Conservation (phyloP, 1,139 yeast genomes). For the Eremothecium cymbalariae region DNA sequence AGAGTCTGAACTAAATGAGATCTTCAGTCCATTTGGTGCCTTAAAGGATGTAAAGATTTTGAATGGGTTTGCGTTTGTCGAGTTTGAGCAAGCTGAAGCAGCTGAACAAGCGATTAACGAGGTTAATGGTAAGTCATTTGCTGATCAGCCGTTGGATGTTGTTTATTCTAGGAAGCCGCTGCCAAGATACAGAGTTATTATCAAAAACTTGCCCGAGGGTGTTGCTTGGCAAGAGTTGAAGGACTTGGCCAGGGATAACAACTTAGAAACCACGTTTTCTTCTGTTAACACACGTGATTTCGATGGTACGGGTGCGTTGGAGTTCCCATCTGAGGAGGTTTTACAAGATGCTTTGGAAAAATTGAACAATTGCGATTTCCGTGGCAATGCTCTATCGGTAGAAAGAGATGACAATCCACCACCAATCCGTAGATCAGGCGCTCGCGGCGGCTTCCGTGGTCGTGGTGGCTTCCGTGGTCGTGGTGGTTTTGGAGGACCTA, state of each 20-base stretch:
- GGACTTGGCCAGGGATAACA: conserved; percentile 68
- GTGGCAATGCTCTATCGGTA: conserved; percentile 57
- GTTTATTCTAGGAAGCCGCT: conserved; percentile 63
- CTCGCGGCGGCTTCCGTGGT: conserved; percentile 40
- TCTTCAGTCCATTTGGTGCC: conserved; percentile 57
- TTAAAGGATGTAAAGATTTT: conserved; percentile 58
- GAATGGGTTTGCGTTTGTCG: conserved; percentile 72
- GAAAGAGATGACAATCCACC: conserved; percentile 76
- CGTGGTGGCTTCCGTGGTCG: conserved; percentile 36
- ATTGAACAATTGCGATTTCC: conserved; percentile 63
- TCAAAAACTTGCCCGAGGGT: conserved; percentile 62
- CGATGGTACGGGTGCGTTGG: conserved; percentile 70
- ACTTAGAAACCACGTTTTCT: conserved; percentile 60
- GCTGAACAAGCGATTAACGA: conserved; percentile 61
- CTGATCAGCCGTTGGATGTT: conserved; percentile 57
- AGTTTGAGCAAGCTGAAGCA: conserved; percentile 56
- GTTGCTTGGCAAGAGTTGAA: conserved; percentile 82
- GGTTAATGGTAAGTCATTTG: conserved; percentile 47
- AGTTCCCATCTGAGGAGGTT: conserved; percentile 68
- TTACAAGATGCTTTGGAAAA: conserved; percentile 59
- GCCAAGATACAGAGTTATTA: conserved; percentile 65
- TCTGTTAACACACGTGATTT: conserved; percentile 60
- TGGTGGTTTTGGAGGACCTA: conserved; percentile 34
- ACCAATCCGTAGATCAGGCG: conserved; percentile 53
- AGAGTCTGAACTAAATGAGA: conserved; percentile 56